These are phyloP conservation scores for Lasiosphaeria hispida DNA, from an alignment of 495 filamentous ascomycete genomes.

Conservation along the genomic window DNA sequence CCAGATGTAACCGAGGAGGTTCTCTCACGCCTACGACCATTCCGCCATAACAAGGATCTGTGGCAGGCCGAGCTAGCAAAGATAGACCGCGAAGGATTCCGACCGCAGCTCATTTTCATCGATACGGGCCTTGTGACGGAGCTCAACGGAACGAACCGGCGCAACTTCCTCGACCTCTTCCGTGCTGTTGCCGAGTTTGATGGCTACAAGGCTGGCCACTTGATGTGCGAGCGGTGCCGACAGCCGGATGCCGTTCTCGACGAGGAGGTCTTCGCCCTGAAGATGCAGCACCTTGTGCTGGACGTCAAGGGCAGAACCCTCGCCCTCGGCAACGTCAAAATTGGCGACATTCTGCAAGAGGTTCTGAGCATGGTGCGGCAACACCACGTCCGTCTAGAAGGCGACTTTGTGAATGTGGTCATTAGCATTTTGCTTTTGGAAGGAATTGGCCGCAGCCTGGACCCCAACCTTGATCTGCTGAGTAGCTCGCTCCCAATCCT, in stretches of 20 bases:
- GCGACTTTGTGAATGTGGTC: conserved; percentile 98
- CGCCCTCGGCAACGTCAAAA: conserved; percentile 90
- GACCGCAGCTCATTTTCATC: conserved; percentile 95
- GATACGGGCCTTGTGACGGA: conserved; percentile 96
- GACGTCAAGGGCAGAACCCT: conserved; percentile 87
- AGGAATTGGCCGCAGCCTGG: conserved; percentile 83
- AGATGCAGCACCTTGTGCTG: conserved; percentile 94
- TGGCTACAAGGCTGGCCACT: conserved; percentile 87
- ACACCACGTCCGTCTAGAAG: conserved; percentile 93
- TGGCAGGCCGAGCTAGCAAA: conserved; percentile 72
- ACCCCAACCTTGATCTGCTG: conserved; percentile 86
- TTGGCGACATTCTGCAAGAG: conserved; percentile 89
- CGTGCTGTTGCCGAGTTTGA: conserved; percentile 95
- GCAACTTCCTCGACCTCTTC: conserved; percentile 95
- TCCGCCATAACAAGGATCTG: conserved; percentile 53
- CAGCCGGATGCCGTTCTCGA: conserved; percentile 88
- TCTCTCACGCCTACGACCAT: conserved; percentile 72
- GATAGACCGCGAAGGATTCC: conserved; percentile 87
- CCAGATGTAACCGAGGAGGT: conserved; percentile 84
- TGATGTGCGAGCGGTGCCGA: conserved; percentile 94
- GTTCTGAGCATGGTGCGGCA: conserved; percentile 87
- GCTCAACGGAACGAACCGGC: conserved; percentile 78
- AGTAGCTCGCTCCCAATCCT: conserved; percentile 86
- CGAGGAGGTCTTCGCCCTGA: conserved; percentile 82
- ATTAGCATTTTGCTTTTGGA: conserved; percentile 92